Evolutionary conservation across 768 basidiomycete genomes (phyloP).

Genomic region (Piloderma croceum): DNA sequence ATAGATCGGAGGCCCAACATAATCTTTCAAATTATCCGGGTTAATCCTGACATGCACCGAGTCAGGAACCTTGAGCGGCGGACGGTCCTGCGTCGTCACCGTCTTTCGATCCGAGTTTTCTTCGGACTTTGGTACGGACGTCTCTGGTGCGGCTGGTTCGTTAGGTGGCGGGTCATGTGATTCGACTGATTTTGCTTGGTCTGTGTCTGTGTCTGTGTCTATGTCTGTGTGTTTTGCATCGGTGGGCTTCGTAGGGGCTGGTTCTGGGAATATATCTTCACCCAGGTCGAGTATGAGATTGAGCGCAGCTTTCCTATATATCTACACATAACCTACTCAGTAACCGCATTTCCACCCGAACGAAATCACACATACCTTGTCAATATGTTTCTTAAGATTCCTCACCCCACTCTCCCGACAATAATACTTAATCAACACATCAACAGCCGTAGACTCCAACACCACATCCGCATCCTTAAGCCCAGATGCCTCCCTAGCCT

Average conservation of each 20-base stretch:
- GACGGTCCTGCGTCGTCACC: slow-evolving; percentile 72
- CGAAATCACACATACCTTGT: slow-evolving; percentile 63
- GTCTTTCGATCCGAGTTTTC: slow-evolving; percentile 33
- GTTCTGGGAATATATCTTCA: slow-evolving; percentile 80
- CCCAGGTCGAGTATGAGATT: slow-evolving; percentile 88
- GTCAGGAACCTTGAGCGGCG: slow-evolving; percentile 77
- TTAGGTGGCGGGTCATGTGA: slow-evolving; percentile 44
- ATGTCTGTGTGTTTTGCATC: slow-evolving; percentile 10
- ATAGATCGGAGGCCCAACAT: slow-evolving; percentile 93
- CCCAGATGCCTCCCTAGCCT: slow-evolving; percentile 88
- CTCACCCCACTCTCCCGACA: slow-evolving; percentile 96
- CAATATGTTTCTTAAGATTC: slow-evolving; percentile 96
- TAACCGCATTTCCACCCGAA: not conserved
- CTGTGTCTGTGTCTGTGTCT: slow-evolving; percentile 11
- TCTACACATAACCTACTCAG: slow-evolving; percentile 39
- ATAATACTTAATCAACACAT: slow-evolving; percentile 91
- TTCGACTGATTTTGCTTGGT: slow-evolving; percentile 37
- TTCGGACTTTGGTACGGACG: slow-evolving; percentile 17
- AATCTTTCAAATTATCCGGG: slow-evolving; percentile 87
- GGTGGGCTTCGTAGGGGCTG: slow-evolving; percentile 25
- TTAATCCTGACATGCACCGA: slow-evolving; percentile 77
- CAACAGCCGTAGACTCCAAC: slow-evolving; percentile 72
- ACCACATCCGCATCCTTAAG: slow-evolving; percentile 79
- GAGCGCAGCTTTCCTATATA: slow-evolving; percentile 93
- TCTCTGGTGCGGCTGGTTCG: slow-evolving; percentile 27